Evolutionary conservation across 2,329 filamentous ascomycete genomes (phyloP).

Genomic region (Sarocladium kiliense): DNA sequence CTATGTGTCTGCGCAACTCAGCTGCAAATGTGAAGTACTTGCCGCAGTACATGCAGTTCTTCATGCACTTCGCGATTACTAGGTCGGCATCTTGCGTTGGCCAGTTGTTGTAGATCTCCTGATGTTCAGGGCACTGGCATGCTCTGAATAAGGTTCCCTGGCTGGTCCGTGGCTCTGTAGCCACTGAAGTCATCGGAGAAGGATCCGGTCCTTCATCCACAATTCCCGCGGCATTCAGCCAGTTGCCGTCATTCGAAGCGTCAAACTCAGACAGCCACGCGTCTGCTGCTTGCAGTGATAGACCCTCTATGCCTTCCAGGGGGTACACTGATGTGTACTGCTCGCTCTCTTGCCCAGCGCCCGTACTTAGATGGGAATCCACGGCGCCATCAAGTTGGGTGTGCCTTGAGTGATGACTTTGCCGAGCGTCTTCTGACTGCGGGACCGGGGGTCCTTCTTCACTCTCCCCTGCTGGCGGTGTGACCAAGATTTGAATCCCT

Average conservation of each 20-base stretch:
- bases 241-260: not conserved
- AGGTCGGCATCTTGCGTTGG: constrained; percentile 13
- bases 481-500: not conserved
- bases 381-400: not conserved
- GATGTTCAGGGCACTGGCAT: constrained; percentile 14
- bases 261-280: no score
- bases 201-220: constrained; percentile 1
- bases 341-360: not conserved
- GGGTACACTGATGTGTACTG: constrained; percentile 9
- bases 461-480: not conserved
- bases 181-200: constrained; percentile 15
- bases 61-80: no score
- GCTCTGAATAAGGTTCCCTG: constrained; percentile 12
- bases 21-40: constrained; percentile 9
- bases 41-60: constrained; percentile 16
- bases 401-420: not conserved
- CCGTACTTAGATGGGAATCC: not conserved
- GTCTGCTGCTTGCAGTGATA: no score
- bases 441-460: not conserved
- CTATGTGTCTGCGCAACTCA: not conserved
- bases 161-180: constrained; percentile 13
- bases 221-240: not conserved
- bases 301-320: constrained; percentile 12
- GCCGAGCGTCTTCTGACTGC: not conserved
- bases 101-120: constrained; percentile 15